phyloP scores from a whole-genome alignment of 768 basidiomycete genomes.

The Lentinula aciculospora region DNA sequence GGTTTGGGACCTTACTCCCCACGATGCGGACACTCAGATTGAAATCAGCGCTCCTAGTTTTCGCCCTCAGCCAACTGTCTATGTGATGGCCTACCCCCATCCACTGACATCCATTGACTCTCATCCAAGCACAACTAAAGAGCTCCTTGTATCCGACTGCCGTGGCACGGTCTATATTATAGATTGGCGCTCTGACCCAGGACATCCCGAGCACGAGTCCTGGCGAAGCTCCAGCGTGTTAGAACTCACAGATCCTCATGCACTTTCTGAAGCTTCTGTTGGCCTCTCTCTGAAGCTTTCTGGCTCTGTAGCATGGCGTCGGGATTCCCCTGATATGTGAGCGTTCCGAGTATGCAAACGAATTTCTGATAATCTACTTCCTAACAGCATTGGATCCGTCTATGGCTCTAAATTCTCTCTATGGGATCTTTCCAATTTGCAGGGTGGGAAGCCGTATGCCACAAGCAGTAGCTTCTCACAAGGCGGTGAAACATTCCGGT shows the following conservation, averaged over 20 bases:
- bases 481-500: slow-evolving; percentile 68
- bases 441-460: slow-evolving; percentile 69
- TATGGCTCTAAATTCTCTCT: slow-evolving; percentile 68
- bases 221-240: slow-evolving; percentile 62
- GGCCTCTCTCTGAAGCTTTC: slow-evolving; percentile 41
- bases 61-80: slow-evolving; percentile 70
- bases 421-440: slow-evolving; percentile 70
- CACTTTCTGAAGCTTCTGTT: slow-evolving; percentile 46
- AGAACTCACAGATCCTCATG: slow-evolving; percentile 68
- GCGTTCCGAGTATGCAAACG: slow-evolving; percentile 17
- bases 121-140: slow-evolving; percentile 71
- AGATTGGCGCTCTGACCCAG: slow-evolving; percentile 79
- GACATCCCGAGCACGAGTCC: slow-evolving; percentile 37
- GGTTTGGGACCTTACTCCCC: slow-evolving; percentile 81
- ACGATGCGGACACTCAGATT: slow-evolving; percentile 30
- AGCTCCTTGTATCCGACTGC: slow-evolving; percentile 72
- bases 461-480: slow-evolving; percentile 60
- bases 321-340: slow-evolving; percentile 68
- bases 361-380: slow-evolving; percentile 1
- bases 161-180: slow-evolving; percentile 70
- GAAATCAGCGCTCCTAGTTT: slow-evolving; percentile 20
- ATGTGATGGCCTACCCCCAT: slow-evolving; percentile 68
- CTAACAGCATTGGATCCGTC: slow-evolving; percentile 64
- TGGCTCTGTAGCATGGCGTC: slow-evolving; percentile 66
- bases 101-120: slow-evolving; percentile 65